phyloP scores from a whole-genome alignment of 192 early-diverging fungal species.

The Podila epicladia region DNA sequence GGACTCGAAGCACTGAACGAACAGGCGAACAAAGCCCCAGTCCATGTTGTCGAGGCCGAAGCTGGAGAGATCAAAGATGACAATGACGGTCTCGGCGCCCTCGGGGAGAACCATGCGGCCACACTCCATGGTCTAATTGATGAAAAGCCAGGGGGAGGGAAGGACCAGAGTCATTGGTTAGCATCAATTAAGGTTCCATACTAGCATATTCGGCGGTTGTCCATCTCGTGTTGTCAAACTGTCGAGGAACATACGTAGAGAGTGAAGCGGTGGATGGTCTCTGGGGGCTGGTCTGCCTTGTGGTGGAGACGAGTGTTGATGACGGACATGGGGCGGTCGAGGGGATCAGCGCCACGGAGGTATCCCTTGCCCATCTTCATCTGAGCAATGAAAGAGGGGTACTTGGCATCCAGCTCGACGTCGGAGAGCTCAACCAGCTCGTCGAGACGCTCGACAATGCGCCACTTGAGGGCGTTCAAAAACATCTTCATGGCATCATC shows the following conservation, averaged over 20 bases:
- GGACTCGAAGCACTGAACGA: constrained; percentile 83
- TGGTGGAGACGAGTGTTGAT: constrained; percentile 60
- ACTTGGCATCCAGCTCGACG: constrained; percentile 47
- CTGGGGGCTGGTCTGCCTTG: constrained; percentile 68
- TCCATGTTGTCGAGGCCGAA: constrained; percentile 82
- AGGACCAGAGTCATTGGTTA: not conserved
- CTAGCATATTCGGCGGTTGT: not conserved
- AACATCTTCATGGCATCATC: constrained; percentile 83
- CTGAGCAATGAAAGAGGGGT: constrained; percentile 55
- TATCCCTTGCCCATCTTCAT: constrained; percentile 56
- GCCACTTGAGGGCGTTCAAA: constrained; percentile 80
- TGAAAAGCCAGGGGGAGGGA: not conserved
- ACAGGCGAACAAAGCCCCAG: constrained; percentile 70
- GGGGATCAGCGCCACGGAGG: constrained; percentile 61
- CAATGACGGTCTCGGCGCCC: constrained; percentile 71
- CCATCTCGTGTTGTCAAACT: not conserved
- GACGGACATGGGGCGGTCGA: constrained; percentile 55
- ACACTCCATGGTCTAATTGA: constrained; percentile 68
- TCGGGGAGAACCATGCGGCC: constrained; percentile 63
- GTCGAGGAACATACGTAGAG: constrained; percentile 60
- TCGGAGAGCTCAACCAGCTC: constrained; percentile 62
- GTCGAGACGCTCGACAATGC: constrained; percentile 62
- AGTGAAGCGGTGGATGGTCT: constrained; percentile 73
- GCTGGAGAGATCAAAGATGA: constrained; percentile 83
- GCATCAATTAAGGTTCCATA: not conserved